Evolutionary conservation across 75 land plant species (phyloP), one percentile per base, ranked within the genome.

Genomic region (Pinus taeda): DNA sequence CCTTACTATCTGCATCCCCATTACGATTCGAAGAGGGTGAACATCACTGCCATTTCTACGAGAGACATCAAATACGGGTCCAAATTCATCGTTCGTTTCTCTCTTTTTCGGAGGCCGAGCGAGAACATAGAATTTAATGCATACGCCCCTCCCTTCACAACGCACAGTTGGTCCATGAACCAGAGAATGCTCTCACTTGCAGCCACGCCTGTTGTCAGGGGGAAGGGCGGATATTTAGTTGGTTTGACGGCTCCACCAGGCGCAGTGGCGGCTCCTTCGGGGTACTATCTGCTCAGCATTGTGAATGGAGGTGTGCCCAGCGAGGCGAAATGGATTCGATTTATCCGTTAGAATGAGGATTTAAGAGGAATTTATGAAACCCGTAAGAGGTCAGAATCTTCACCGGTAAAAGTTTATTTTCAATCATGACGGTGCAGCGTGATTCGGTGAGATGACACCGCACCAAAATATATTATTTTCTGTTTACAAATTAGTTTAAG

Each of bases 121-220:
- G 20, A 63, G 57, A 39, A 2, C 12, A 71, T 85, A 18, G 75
- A 49, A 24, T 73, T 49, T 55, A 26, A 70, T 73, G 60, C 79
- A 30, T 66, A 75, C 30, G 83, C 85, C 3, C 89, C 91, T 13
- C 76, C 93, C 11, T 91, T 91, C 74, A 81, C 87, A 0, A 91
- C 91, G 15, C 93, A 91, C 70, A 75, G 88, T 1, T 83, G 76
- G 59, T 79, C 84, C 15, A 81, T 81, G 90, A 88, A 89, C 57
- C 96, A 93, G 80, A 86, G 91, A 82, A 33, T 87, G 90, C 60
- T 93, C 57, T 80, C 78, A 26, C 74, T 87, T 77, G 66, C 69
- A 59, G 73, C 80, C 33, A 3, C 21, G 59, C 36, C 13, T 14
- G 20, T 39, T 6, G 55, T 13, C 39, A 78, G 64, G 69, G 30